Evolutionary conservation across 2,329 filamentous ascomycete genomes (phyloP).

Genomic region (Colletotrichum lupini): DNA sequence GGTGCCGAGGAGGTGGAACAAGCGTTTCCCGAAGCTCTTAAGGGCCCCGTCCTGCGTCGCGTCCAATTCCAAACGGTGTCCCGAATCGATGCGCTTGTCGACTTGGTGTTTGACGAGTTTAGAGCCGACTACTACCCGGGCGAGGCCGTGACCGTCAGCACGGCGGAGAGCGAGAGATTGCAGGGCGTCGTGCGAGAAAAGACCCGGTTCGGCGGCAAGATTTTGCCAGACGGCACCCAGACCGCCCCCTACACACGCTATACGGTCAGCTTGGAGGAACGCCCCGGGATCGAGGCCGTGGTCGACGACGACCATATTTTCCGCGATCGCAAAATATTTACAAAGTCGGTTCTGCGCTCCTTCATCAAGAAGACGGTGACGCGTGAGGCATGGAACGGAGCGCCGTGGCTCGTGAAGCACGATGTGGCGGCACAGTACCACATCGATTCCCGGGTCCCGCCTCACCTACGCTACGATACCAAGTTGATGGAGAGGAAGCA

Average conservation of each 20-base stretch:
- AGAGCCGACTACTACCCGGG: conserved; percentile 92
- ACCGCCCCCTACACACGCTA: conserved; percentile 82
- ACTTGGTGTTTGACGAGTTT: conserved; percentile 80
- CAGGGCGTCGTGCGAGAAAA: conserved; percentile 87
- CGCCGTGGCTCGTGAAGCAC: conserved; percentile 93
- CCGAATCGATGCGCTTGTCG: conserved; percentile 84
- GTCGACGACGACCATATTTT: conserved; percentile 84
- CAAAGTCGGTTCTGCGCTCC: conserved; percentile 90
- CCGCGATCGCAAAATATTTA: conserved; percentile 91
- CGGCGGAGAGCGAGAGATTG: conserved; percentile 75
- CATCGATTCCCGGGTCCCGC: conserved; percentile 87
- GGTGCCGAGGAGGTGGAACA: conserved; percentile 91
- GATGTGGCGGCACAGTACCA: conserved; percentile 86
- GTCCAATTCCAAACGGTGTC: conserved; percentile 92
- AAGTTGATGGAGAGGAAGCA: conserved; percentile 83
- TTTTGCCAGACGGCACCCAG: conserved; percentile 74
- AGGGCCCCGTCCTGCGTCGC: conserved; percentile 88
- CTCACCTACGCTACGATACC: conserved; percentile 83
- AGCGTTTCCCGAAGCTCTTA: conserved; percentile 90
- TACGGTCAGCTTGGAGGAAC: conserved; percentile 79
- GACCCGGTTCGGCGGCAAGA: conserved; percentile 75
- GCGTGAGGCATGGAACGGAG: conserved; percentile 93
- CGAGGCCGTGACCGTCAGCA: conserved; percentile 80
- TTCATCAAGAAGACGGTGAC: conserved; percentile 97
- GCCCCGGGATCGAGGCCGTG: conserved; percentile 77